A percentile compares a stretch with the other conserved stretches of the same genome.
Evolutionary conservation across 768 basidiomycete species (phyloP).

Genomic region (Hypsizygus marmoreus): DNA sequence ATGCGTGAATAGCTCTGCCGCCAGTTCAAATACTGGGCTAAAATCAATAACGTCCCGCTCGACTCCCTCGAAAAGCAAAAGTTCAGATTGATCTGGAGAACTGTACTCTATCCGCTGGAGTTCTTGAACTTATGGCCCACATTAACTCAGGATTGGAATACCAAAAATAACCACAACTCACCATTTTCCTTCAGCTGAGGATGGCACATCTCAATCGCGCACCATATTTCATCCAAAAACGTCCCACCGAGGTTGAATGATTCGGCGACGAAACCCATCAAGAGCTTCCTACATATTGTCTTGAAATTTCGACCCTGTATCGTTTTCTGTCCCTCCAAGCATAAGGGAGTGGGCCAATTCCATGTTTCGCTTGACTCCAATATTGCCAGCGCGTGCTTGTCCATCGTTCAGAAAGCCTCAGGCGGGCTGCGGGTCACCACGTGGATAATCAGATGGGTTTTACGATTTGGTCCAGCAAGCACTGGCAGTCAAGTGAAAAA

Average conservation of each 20-base stretch:
- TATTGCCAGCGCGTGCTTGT: slow-evolving; percentile 20
- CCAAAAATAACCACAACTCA: slow-evolving; percentile 8
- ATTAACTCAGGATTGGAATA: neutral
- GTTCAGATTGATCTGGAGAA: slow-evolving; percentile 12
- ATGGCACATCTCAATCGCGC: slow-evolving; percentile 17
- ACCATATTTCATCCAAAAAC: slow-evolving; percentile 18
- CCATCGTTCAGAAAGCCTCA: slow-evolving; percentile 4
- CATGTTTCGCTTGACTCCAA: slow-evolving; percentile 17
- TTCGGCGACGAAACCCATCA: slow-evolving; percentile 19
- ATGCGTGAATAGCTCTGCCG: slow-evolving; percentile 19
- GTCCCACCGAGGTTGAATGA: slow-evolving; percentile 19
- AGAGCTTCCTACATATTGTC: slow-evolving; percentile 14
- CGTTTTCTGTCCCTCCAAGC: slow-evolving; percentile 8
- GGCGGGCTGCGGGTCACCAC: too few relatives aligned
- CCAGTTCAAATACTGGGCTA: slow-evolving; percentile 14
- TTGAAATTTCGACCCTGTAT: slow-evolving; percentile 12
- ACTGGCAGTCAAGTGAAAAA: too few relatives aligned
- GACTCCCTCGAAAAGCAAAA: slow-evolving; percentile 17
- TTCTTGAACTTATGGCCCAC: slow-evolving; percentile 12
- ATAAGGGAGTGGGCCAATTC: slow-evolving; percentile 19
- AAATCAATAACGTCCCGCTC: slow-evolving; percentile 10
- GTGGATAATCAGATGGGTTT: too few relatives aligned
- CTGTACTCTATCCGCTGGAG: slow-evolving; percentile 15
- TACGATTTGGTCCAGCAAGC: too few relatives aligned
- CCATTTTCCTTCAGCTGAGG: slow-evolving; percentile 21